These are phyloP conservation scores for Botryosphaeria dothidea DNA, from an alignment of 2,329 filamentous ascomycete species.

Conservation along the genomic window DNA sequence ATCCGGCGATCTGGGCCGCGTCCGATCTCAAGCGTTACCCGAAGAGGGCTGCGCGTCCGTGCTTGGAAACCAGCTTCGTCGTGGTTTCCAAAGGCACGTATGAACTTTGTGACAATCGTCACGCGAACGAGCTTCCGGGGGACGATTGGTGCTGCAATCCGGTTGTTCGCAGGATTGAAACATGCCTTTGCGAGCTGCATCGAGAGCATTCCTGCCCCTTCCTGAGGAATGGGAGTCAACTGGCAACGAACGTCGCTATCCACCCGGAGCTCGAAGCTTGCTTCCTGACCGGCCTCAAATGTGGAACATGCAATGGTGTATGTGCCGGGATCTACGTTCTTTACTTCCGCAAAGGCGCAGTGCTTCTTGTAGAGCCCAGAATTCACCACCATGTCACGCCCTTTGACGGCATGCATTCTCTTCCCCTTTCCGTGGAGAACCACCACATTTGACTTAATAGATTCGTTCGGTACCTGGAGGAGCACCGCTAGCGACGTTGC, in stretches of 20 bases:
- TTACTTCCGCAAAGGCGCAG: slow-evolving; percentile 68
- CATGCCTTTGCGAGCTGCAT: slow-evolving; percentile 57
- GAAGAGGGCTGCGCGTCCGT: slow-evolving; percentile 54
- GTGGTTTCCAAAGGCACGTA: slow-evolving; percentile 27
- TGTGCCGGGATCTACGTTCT: slow-evolving; percentile 64
- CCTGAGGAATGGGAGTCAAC: slow-evolving; percentile 65
- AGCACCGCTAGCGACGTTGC: slow-evolving; percentile 69
- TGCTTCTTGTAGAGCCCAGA: slow-evolving; percentile 88
- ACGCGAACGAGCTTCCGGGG: slow-evolving; percentile 61
- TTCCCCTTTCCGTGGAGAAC: slow-evolving; percentile 76
- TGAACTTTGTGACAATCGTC: slow-evolving; percentile 56
- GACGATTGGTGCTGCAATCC: slow-evolving; percentile 54
- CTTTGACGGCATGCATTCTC: slow-evolving; percentile 68
- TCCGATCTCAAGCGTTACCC: slow-evolving; percentile 72
- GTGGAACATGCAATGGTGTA: slow-evolving; percentile 93
- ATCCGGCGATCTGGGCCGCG: slow-evolving; percentile 67
- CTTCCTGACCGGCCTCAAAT: slow-evolving; percentile 77
- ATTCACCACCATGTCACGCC: slow-evolving; percentile 76
- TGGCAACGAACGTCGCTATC: slow-evolving; percentile 60
- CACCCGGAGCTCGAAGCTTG: slow-evolving; percentile 74
- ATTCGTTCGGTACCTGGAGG: slow-evolving; percentile 65
- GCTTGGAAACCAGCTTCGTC: neutral
- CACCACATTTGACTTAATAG: slow-evolving; percentile 80
- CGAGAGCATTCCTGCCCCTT: slow-evolving; percentile 73
- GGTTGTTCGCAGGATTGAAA: slow-evolving; percentile 53